Evolutionary conservation across 1,139 yeast genomes (phyloP).

Genomic region (Blastobotrys petasosporus): DNA sequence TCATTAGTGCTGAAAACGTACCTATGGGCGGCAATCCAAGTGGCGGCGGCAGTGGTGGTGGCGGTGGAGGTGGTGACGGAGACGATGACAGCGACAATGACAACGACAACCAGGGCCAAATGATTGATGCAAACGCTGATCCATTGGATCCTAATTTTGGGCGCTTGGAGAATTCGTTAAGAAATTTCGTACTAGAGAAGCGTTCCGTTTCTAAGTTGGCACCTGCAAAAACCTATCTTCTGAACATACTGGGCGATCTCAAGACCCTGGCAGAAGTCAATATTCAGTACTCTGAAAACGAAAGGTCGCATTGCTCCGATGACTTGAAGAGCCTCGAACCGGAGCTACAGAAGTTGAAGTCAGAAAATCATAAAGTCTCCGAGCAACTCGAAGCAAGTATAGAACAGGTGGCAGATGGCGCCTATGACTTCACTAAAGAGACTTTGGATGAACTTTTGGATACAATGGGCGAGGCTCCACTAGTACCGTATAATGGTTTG

Average conservation of each 20-base stretch:
- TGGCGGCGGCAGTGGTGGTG: conserved; percentile 39
- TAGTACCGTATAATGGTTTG: conserved; percentile 57
- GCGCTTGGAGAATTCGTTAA: conserved; percentile 71
- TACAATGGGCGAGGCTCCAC: conserved; percentile 52
- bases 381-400: conserved; percentile 58
- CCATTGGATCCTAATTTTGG: conserved; percentile 45
- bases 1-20: conserved; percentile 59
- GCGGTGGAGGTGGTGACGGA: conserved; percentile 35
- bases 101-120: too few species aligned
- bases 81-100: conserved; percentile 24
- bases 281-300: conserved; percentile 45
- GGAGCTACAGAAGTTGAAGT: conserved; percentile 49
- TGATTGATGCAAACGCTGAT: conserved; percentile 33
- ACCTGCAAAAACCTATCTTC: conserved; percentile 83
- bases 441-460: conserved; percentile 50
- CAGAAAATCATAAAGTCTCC: conserved; percentile 48
- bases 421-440: conserved; percentile 56
- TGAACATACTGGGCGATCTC: conserved; percentile 64
- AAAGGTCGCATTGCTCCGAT: conserved; percentile 38
- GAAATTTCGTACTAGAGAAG: conserved; percentile 83
- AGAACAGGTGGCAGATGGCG: conserved; percentile 53
- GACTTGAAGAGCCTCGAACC: conserved; percentile 46
- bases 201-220: conserved; percentile 81
- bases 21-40: conserved; percentile 33
- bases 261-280: conserved; percentile 56